A percentile compares a stretch with the other conserved stretches of the same genome.
Conservation (phyloP, 78 protist species). For the Guillardia theta region DNA sequence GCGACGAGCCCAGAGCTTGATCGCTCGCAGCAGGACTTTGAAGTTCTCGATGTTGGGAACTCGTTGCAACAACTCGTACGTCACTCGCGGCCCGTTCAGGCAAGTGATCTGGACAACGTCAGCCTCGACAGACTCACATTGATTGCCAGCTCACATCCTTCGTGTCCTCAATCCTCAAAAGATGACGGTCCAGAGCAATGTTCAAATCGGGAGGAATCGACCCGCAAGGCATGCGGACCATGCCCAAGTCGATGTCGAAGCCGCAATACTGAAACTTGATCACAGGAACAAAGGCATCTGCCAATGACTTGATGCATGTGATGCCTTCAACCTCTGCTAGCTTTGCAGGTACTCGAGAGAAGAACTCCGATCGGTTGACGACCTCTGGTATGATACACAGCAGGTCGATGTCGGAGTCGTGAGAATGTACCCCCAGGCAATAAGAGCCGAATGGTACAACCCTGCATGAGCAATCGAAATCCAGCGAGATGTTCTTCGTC, state of each 20-base stretch:
- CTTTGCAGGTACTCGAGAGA: neutral
- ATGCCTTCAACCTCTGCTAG: neutral
- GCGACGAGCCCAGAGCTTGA: conserved; percentile 40
- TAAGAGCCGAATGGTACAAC: conserved; percentile 14
- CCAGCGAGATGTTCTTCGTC: neutral
- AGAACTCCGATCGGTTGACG: neutral
- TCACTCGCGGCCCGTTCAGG: conserved; percentile 38
- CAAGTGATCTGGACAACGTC: neutral
- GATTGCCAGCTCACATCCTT: neutral
- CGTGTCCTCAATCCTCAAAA: neutral
- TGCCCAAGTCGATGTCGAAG: neutral
- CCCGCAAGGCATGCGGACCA: neutral
- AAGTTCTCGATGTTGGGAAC: conserved; percentile 5
- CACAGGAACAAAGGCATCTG: conserved; percentile 32
- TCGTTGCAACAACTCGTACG: neutral
- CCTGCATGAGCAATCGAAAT: neutral
- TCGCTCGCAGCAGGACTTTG: neutral
- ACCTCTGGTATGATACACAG: neutral
- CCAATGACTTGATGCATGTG: neutral
- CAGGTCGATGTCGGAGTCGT: conserved; percentile 36
- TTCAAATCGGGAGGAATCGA: neutral
- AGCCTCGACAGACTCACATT: neutral
- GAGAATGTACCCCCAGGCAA: conserved; percentile 10
- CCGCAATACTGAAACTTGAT: neutral
- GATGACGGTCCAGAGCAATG: neutral